phyloP scores from a whole-genome alignment of 805 yeast genomes.

The Saccharomycopsis capsularis region DNA sequence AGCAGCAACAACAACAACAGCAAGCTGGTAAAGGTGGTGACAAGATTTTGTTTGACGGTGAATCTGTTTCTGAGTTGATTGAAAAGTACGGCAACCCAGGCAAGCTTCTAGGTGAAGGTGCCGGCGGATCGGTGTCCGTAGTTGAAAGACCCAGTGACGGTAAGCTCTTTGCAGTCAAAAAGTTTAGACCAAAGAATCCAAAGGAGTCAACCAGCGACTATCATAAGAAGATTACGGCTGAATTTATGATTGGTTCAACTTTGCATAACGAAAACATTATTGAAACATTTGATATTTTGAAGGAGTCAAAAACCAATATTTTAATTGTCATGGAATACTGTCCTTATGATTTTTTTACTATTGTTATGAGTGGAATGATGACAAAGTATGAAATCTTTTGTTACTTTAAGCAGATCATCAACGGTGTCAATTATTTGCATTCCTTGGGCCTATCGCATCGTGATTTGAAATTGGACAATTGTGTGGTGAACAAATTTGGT shows the following conservation, averaged over 20 bases:
- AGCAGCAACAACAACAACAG: conserved; percentile 11
- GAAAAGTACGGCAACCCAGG: conserved; percentile 67
- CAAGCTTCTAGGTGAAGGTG: conserved; percentile 75
- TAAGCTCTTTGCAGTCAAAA: conserved; percentile 78
- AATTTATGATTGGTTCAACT: conserved; percentile 81
- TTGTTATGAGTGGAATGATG: conserved; percentile 83
- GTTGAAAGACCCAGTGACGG: conserved; percentile 63
- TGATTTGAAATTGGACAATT: conserved; percentile 75
- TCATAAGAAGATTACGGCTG: conserved; percentile 78
- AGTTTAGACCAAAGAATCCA: conserved; percentile 64
- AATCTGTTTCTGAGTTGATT: conserved; percentile 45
- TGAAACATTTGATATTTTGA: conserved; percentile 67
- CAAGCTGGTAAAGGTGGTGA: conserved; percentile 11
- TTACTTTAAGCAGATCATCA: conserved; percentile 65
- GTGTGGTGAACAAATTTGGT: conserved; percentile 70
- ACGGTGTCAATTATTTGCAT: conserved; percentile 70
- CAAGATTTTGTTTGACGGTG: conserved; percentile 30
- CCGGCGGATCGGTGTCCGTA: conserved; percentile 80
- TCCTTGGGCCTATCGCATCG: conserved; percentile 76
- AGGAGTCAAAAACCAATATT: conserved; percentile 60
- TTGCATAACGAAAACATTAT: conserved; percentile 76
- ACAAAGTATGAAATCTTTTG: conserved; percentile 75
- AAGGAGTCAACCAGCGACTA: conserved; percentile 70
- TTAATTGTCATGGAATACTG: conserved; percentile 83
- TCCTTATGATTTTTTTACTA: conserved; percentile 78